Conservation (phyloP, 2,329 filamentous ascomycete species). For the Scedosporium dehoogii region DNA sequence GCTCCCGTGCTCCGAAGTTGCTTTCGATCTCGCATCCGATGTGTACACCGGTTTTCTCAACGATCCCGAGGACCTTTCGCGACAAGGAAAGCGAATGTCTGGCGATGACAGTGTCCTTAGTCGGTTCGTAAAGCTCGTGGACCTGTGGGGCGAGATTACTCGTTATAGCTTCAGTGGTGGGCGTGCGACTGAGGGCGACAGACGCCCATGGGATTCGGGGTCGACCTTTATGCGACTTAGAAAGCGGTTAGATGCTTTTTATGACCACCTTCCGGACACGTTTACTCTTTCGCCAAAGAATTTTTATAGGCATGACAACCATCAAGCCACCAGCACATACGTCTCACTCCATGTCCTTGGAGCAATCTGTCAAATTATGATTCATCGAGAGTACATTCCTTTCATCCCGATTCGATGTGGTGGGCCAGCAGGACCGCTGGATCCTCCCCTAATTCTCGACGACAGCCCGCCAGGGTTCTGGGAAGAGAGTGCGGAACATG, state of each 20-base stretch:
- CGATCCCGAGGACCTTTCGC: slow-evolving; percentile 8
- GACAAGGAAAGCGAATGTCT: slow-evolving; percentile 13
- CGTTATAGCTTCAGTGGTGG: slow-evolving; percentile 43
- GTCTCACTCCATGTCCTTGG: slow-evolving; percentile 58
- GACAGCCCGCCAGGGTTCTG: slow-evolving; percentile 38
- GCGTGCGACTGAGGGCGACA: slow-evolving; percentile 34
- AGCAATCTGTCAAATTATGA: slow-evolving; percentile 53
- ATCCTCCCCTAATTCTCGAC: slow-evolving; percentile 19
- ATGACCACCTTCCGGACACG: slow-evolving; percentile 37
- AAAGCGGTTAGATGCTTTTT: slow-evolving; percentile 30
- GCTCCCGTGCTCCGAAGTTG: slow-evolving; percentile 56
- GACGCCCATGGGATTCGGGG: slow-evolving; percentile 48
- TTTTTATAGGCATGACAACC: slow-evolving; percentile 55
- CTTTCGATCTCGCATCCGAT: slow-evolving; percentile 52
- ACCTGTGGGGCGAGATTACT: slow-evolving; percentile 50
- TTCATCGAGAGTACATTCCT: slow-evolving; percentile 17
- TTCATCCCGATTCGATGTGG: slow-evolving; percentile 27
- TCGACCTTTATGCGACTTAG: slow-evolving; percentile 46
- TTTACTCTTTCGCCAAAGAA: slow-evolving; percentile 51
- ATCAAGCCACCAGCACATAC: slow-evolving; percentile 53
- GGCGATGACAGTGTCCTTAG: slow-evolving; percentile 38
- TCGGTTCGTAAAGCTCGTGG: slow-evolving; percentile 46
- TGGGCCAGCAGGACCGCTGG: slow-evolving; percentile 44
- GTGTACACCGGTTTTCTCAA: slow-evolving; percentile 41
- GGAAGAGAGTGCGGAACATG: slow-evolving; percentile 49